Conservation (phyloP, 192 early-diverging fungal genomes). For the Spinellus fusiger region DNA sequence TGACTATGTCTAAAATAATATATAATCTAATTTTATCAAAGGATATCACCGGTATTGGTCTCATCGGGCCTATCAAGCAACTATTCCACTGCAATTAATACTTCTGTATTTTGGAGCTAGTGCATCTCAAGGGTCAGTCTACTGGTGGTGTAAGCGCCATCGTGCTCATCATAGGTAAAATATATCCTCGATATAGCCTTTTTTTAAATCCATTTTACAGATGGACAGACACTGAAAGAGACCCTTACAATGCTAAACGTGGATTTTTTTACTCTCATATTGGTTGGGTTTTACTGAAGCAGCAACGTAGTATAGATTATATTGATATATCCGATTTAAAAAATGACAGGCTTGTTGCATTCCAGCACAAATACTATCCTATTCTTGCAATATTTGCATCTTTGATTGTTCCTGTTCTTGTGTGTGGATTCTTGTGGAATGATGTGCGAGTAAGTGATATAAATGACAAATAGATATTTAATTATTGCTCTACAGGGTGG, state of each 20-base stretch:
- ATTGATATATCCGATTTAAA: conserved; percentile 75
- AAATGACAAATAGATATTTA: not conserved
- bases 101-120: conserved; percentile 58
- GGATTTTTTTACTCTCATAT: conserved; percentile 79
- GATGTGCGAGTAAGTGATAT: conserved; percentile 58
- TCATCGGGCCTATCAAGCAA: conserved; percentile 69
- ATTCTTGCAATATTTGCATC: conserved; percentile 64
- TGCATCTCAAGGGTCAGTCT: conserved; percentile 74
- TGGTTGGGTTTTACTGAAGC: conserved; percentile 81
- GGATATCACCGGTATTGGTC: conserved; percentile 84
- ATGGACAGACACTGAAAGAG: conserved; percentile 73
- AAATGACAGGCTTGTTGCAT: conserved; percentile 60
- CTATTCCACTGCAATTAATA: conserved; percentile 52
- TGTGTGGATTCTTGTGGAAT: conserved; percentile 79
- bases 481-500: conserved; percentile 44
- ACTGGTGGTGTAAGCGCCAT: conserved; percentile 83
- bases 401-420: conserved; percentile 69
- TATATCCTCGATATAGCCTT: not conserved
- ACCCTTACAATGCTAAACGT: conserved; percentile 73
- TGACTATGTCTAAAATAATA: not conserved
- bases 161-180: conserved; percentile 78
- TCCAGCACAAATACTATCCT: conserved; percentile 76
- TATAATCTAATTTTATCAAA: not conserved
- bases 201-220: not conserved
- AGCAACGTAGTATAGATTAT: conserved; percentile 67